Evolutionary conservation across 352 stramenopile genomes (phyloP).

Genomic region (Elongisporangium anandrum): DNA sequence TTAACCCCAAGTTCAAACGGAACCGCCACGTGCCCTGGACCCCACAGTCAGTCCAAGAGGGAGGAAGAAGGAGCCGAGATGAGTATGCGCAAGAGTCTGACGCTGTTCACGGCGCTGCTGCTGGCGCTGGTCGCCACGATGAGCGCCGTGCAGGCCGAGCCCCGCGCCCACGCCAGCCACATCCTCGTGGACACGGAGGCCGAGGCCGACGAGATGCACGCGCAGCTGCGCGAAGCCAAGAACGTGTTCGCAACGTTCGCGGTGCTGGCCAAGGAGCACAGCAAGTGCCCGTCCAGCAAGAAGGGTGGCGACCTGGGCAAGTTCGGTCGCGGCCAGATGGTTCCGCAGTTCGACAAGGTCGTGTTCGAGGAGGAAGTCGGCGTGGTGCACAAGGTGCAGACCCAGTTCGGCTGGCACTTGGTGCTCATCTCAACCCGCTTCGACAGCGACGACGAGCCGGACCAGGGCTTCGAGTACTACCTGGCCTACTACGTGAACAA

Average conservation of each 20-base stretch:
- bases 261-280: constrained; percentile 62
- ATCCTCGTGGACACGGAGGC: constrained; percentile 74
- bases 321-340: constrained; percentile 75
- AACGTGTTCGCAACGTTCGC: constrained; percentile 62
- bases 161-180: constrained; percentile 67
- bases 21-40: neutral
- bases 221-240: constrained; percentile 36
- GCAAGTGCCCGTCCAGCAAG: constrained; percentile 61
- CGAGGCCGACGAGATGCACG: constrained; percentile 52
- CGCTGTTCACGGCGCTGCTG: constrained; percentile 18
- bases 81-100: constrained; percentile 13
- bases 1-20: neutral
- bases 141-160: constrained; percentile 13
- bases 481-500: constrained; percentile 32
- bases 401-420: constrained; percentile 71
- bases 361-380: constrained; percentile 67
- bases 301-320: constrained; percentile 69
- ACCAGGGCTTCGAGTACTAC: constrained; percentile 18
- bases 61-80: neutral
- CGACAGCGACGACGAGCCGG: constrained; percentile 33
- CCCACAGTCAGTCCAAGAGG: neutral
- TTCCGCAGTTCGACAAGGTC: constrained; percentile 67
- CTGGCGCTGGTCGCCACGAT: constrained; percentile 10
- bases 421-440: constrained; percentile 52
- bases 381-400: constrained; percentile 81